Evolutionary conservation across 202 grass and related monocot species (phyloP).

Genomic region (Schoenoplectus triqueter): DNA sequence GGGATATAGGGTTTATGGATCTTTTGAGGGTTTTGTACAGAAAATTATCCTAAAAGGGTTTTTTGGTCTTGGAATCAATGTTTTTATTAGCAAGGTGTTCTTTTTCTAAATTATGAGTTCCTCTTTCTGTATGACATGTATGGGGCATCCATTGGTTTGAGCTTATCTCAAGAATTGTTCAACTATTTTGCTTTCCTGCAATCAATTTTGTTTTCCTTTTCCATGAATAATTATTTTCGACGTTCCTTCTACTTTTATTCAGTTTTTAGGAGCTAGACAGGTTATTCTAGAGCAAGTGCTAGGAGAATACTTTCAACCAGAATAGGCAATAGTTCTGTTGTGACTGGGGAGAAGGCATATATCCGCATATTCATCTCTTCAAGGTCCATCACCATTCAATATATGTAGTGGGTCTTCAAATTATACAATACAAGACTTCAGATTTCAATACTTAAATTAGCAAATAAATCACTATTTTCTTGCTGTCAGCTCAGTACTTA

Average conservation of each 20-base stretch:
- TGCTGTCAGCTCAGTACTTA: background rate
- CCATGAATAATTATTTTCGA: background rate
- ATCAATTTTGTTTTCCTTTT: background rate
- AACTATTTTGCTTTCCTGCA: background rate
- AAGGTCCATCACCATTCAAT: background rate
- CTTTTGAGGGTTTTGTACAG: background rate
- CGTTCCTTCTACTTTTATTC: background rate
- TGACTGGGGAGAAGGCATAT: constrained; percentile 34
- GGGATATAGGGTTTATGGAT: background rate
- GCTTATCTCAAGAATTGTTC: background rate
- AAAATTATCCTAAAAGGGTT: too few species aligned
- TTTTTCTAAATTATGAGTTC: background rate
- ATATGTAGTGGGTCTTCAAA: constrained; percentile 28
- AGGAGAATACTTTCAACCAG: constrained; percentile 41
- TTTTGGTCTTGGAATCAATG: background rate
- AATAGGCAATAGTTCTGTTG: constrained; percentile 11
- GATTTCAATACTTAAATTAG: background rate
- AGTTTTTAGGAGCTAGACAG: constrained; percentile 48
- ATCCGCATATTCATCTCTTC: constrained; percentile 30
- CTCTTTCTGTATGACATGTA: background rate
- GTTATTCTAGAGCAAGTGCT: constrained; percentile 37
- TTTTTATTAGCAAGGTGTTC: background rate
- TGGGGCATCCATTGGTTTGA: background rate
- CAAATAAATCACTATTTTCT: background rate
- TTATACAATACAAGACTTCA: constrained; percentile 16